These are phyloP conservation scores for Lactuca sativa DNA, from an alignment of 129 eudicot genomes.

Conservation along the genomic window DNA sequence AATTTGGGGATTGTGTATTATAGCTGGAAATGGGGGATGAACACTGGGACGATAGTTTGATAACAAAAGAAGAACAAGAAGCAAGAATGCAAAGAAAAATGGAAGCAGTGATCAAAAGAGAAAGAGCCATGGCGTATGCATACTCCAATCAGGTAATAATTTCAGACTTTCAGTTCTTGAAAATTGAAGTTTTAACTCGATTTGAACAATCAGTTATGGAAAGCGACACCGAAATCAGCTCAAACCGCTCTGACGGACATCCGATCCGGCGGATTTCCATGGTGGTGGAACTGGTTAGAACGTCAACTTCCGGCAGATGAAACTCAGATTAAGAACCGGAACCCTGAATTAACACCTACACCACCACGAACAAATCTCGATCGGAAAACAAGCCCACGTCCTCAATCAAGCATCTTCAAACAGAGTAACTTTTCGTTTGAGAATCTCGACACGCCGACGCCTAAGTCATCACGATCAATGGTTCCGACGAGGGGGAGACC, in stretches of 20 bases:
- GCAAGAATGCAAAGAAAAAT: constrained; percentile 65
- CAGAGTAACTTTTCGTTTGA: constrained; percentile 33
- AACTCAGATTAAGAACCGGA: constrained; percentile 33
- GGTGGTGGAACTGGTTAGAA: constrained; percentile 99
- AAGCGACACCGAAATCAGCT: constrained; percentile 57
- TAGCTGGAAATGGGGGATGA: constrained; percentile 40
- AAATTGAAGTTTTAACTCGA: background rate
- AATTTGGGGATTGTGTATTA: constrained; percentile 11
- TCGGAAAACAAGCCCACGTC: constrained; percentile 50
- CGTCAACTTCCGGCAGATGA: constrained; percentile 55
- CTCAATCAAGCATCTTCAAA: constrained; percentile 35
- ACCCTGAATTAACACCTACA: constrained; percentile 38
- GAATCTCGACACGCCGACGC: constrained; percentile 53
- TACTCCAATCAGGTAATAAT: constrained; percentile 85
- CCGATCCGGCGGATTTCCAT: constrained; percentile 71
- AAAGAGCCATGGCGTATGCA: constrained; percentile 98
- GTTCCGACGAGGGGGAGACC: constrained; percentile 40
- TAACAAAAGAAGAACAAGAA: constrained; percentile 85
- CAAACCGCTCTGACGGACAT: constrained; percentile 46
- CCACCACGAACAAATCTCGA: constrained; percentile 55
- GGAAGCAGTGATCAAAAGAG: constrained; percentile 89
- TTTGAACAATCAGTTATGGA: constrained; percentile 57
- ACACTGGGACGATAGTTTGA: constrained; percentile 89
- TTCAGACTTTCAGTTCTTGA: background rate
- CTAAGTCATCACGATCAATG: constrained; percentile 60